phyloP scores from a whole-genome alignment of 148 eudicot species.

The Heliamphora exappendiculata region DNA sequence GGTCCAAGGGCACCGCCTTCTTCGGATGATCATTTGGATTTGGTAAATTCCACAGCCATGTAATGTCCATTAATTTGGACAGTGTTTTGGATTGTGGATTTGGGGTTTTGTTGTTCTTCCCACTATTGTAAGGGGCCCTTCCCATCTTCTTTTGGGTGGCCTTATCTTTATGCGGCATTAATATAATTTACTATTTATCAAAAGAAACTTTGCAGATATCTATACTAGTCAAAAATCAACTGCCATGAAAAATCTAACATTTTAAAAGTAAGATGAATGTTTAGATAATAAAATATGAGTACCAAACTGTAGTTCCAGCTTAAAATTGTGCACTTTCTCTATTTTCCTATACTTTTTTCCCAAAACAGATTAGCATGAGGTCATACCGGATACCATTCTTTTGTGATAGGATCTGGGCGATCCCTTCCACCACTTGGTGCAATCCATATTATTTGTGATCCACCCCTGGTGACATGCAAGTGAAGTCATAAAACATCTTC shows the following conservation, averaged over 20 bases:
- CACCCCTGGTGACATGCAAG: conserved; percentile 43
- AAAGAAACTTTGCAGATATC: too few species aligned
- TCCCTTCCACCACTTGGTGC: conserved; percentile 99
- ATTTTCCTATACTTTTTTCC: not conserved
- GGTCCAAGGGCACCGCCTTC: too few species aligned
- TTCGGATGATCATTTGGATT: too few species aligned
- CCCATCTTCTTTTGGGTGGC: too few species aligned
- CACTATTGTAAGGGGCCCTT: too few species aligned
- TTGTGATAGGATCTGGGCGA: conserved; percentile 80
- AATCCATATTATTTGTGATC: conserved; percentile 95
- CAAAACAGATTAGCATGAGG: not conserved
- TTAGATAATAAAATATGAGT: not conserved
- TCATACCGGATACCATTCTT: conserved; percentile 77
- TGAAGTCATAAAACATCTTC: conserved; percentile 8
- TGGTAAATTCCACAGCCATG: too few species aligned
- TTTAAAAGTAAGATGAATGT: not conserved
- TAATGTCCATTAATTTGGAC: too few species aligned
- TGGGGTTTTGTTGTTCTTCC: too few species aligned
- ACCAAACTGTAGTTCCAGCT: not conserved
- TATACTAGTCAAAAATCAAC: not conserved
- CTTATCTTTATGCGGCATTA: too few species aligned
- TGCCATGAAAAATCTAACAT: not conserved
- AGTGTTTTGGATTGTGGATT: too few species aligned
- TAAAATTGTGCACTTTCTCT: not conserved
- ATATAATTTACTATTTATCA: too few species aligned